Conservation (phyloP, 2,329 filamentous ascomycete genomes). For the Ceratocystiopsis minuta region DNA sequence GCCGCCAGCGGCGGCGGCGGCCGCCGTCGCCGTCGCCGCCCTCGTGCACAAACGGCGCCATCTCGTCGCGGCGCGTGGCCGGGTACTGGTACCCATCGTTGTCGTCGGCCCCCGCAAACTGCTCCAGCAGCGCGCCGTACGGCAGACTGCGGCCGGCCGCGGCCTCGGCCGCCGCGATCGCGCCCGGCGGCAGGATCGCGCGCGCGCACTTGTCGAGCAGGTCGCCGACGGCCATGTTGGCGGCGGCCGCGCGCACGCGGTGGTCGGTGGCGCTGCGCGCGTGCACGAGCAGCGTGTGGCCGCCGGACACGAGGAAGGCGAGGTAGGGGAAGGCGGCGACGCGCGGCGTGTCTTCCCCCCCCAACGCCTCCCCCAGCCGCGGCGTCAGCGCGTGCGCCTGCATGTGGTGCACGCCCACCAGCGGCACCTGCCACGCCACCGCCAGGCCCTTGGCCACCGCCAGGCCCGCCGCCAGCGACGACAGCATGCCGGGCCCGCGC, state of each 20-base stretch:
- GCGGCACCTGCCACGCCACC: slow-evolving; percentile 62
- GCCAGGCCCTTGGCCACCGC: slow-evolving; percentile 77
- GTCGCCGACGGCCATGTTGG: slow-evolving; percentile 79
- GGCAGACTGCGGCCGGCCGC: slow-evolving; percentile 38
- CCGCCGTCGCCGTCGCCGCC: slow-evolving; percentile 10
- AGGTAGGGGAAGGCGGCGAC: slow-evolving; percentile 62
- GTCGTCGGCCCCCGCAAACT: slow-evolving; percentile 50
- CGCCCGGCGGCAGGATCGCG: slow-evolving; percentile 45
- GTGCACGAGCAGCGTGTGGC: slow-evolving; percentile 73
- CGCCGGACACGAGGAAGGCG: slow-evolving; percentile 76
- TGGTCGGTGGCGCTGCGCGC: slow-evolving; percentile 53
- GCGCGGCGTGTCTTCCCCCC: neutral
- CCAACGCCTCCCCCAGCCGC: slow-evolving; percentile 44
- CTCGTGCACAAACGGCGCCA: slow-evolving; percentile 21
- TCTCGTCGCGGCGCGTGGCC: slow-evolving; percentile 36
- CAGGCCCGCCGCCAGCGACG: slow-evolving; percentile 60
- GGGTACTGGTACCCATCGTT: slow-evolving; percentile 38
- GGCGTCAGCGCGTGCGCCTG: slow-evolving; percentile 88
- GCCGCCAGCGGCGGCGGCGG: slow-evolving; percentile 31
- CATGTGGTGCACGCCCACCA: slow-evolving; percentile 91
- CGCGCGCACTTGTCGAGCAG: slow-evolving; percentile 77
- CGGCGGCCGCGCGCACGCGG: slow-evolving; percentile 50
- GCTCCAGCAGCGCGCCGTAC: slow-evolving; percentile 66
- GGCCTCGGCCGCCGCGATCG: slow-evolving; percentile 27
- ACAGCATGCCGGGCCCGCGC: slow-evolving; percentile 73